Evolutionary conservation across 441 rosid species (phyloP), one percentile per base, ranked within the genome.

Genomic region (Erodium trifolium): DNA sequence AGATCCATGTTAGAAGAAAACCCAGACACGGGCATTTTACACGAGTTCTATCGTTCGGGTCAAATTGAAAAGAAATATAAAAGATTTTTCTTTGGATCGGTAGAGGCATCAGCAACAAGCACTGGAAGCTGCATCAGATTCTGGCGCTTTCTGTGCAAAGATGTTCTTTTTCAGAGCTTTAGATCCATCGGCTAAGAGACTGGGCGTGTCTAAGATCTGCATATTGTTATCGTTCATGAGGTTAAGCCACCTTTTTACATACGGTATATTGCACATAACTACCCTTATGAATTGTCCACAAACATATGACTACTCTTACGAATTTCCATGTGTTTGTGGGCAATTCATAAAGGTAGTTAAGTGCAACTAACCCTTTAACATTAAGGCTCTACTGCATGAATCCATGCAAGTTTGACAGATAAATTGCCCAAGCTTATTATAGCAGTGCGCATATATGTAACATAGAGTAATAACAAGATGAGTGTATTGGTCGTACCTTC

Each of bases 151-250:
- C 78, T 93, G 89, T 71, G 84, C 87, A 81, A 93, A 88, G 65
- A 88, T 88, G 84, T 90, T 93, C 82, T 79, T 93, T 76, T 88
- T 90, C 79, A 87, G 83, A 47, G 93, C 93, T 17, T 86, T 79
- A 0, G 96, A 86, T 8, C 93, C 96, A 76, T 90, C 93, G 0
- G 91, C 90, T 76, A 85, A 62, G 49, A 93, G 88, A 75, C 91
- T 88, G 0, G 97, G 97, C 0, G 96, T 86, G 68, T 93, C 98
- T 85, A 90, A 82, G 14, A 93, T 93, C 98, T 93, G 82, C 79
- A 71, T 23, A 53, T 63, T 8, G 27, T 11, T 8, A 67, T 35
- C 16, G 27, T 18, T 7, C 34, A 3, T 23, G 43, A 17, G 19
- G 8, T 64, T 43, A 3, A 0, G 27, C 9, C 23, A 17, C 34